A percentile compares a stretch with the other conserved stretches of the same genome.
phyloP scores from a whole-genome alignment of 148 eudicot genomes.

The Rhododendron griersonianum region DNA sequence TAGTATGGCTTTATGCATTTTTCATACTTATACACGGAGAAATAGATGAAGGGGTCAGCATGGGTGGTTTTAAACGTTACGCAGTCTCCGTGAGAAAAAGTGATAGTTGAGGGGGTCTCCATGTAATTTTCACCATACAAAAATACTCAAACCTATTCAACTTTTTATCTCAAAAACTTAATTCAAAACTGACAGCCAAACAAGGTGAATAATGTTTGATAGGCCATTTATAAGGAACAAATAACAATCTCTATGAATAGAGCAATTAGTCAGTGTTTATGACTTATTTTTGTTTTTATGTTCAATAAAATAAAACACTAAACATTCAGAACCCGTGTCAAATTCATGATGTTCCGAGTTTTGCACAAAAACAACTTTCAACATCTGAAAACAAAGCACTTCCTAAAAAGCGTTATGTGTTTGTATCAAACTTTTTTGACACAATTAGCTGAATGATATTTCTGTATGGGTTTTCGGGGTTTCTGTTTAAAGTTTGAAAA shows the following conservation, averaged over 20 bases:
- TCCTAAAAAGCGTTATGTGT: background rate
- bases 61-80: too few relatives aligned
- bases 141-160: background rate
- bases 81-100: too few relatives aligned
- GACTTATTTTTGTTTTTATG: background rate
- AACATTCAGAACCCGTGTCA: background rate
- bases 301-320: background rate
- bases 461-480: background rate
- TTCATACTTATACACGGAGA: background rate
- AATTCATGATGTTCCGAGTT: background rate
- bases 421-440: background rate
- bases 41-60: too few relatives aligned
- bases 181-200: too few relatives aligned
- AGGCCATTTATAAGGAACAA: background rate
- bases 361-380: background rate
- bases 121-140: too few relatives aligned
- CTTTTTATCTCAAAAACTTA: too few relatives aligned
- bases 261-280: background rate
- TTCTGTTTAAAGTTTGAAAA: background rate
- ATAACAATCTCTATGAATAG: background rate
- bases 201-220: background rate
- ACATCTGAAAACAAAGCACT: background rate
- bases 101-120: too few relatives aligned
- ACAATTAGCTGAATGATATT: background rate
- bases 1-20: background rate